Conservation (phyloP, 2,329 filamentous ascomycete species). For the Diplodia corticola region DNA sequence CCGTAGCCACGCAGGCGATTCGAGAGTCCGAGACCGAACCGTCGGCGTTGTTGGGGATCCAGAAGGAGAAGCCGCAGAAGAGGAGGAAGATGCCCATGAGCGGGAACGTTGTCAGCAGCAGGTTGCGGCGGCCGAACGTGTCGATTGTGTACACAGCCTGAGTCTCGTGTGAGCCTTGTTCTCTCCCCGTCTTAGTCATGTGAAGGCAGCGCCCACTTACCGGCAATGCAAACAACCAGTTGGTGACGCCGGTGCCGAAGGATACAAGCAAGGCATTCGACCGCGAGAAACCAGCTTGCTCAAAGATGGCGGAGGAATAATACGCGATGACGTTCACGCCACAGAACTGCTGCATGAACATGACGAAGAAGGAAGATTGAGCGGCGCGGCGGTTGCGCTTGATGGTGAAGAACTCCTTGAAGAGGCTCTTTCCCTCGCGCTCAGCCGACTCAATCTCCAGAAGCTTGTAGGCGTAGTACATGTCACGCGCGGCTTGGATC, state of each 20-base stretch:
- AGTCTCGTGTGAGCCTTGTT: not conserved
- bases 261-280: constrained; percentile 39
- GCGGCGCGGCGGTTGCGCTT: constrained; percentile 36
- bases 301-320: constrained; percentile 35
- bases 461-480: constrained; percentile 53
- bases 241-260: constrained; percentile 48
- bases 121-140: constrained; percentile 41
- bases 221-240: constrained; percentile 49
- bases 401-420: constrained; percentile 32
- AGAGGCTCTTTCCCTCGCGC: constrained; percentile 36
- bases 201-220: not conserved
- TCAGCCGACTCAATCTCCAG: constrained; percentile 42
- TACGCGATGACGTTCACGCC: constrained; percentile 38
- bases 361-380: constrained; percentile 35
- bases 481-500: constrained; percentile 56
- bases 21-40: constrained; percentile 29
- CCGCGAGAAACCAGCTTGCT: constrained; percentile 30
- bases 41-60: constrained; percentile 28
- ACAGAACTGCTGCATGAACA: constrained; percentile 38
- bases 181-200: not conserved
- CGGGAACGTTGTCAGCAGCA: constrained; percentile 49
- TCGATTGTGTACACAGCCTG: constrained; percentile 49
- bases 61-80: constrained; percentile 47
- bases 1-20: constrained; percentile 39
- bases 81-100: constrained; percentile 53